Evolutionary conservation across 2,329 filamentous ascomycete genomes (phyloP), one percentile per base, ranked within the genome.

Genomic region (Monilinia fructigena): DNA sequence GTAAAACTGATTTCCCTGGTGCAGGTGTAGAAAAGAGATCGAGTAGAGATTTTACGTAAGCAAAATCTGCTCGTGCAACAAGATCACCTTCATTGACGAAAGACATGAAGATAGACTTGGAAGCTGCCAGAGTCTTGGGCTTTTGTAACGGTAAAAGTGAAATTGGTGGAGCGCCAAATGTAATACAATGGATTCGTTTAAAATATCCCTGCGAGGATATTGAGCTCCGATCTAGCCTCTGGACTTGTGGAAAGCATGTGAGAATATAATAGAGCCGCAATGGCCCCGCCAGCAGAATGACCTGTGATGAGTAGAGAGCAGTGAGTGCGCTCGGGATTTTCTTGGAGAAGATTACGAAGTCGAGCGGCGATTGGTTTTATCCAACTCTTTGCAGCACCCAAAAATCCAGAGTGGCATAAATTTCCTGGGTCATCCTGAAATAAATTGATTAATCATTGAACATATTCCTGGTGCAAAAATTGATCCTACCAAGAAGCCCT

Each of bases 11-110:
- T 56, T 71, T 65, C 3, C 68, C 68, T 5, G 73, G 74, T 11
- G 73, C 71, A 0, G 90, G 85, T 0, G 83, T 82, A 1, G 86
- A 83, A 66, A 92, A 89, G 0, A 96, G 80, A 67, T 90, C 87
- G 0, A 95, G 78, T 12, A 96, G 80, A 45, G 86, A 90, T 69
- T 84, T 85, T 20, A 96, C 82, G 72, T 96, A 94, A 0, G 86
- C 83, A 76, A 87, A 90, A 74, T 96, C 92, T 0, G 91, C 91
- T 38, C 92, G 80, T 0, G 86, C 83, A 0, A 96, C 90, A 0
- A 91, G 91, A 70, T 96, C 93, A 4, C 92, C 92, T 76, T 96
- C 92, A 74, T 96, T 97, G 72, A 93, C 82, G 74, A 96, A 92
- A 53, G 85, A 86, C 63, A 92, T 83, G 75, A 96, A 96, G 5